These are phyloP conservation scores for Dendrocalamus sinicus DNA, from an alignment of 176 grass and related monocot species.

Conservation along the genomic window DNA sequence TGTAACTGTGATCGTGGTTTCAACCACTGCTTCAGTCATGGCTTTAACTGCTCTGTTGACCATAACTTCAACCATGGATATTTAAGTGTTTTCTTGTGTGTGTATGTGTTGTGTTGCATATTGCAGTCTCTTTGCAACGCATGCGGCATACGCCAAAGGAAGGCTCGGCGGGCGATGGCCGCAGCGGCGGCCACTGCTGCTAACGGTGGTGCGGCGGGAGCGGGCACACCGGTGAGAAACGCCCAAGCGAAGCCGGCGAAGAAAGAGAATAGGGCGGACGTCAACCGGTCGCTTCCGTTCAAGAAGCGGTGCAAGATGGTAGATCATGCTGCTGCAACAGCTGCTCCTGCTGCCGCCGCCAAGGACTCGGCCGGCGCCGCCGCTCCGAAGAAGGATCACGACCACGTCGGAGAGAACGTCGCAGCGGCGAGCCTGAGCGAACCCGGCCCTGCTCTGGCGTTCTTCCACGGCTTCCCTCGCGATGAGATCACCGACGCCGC, in stretches of 20 bases:
- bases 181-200: constrained; percentile 15
- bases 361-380: neutral
- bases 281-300: constrained; percentile 79
- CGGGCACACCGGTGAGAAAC: neutral
- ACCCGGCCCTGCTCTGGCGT: neutral
- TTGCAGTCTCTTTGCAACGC: constrained; percentile 98
- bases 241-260: constrained; percentile 47
- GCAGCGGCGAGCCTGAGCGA: constrained; percentile 33
- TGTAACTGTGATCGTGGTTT: too few species aligned
- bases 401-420: constrained; percentile 18
- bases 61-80: too few species aligned
- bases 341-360: neutral
- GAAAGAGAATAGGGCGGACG: constrained; percentile 64
- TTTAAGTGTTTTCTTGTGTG: constrained; percentile 18
- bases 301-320: constrained; percentile 94
- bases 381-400: constrained; percentile 38
- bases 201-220: constrained; percentile 14
- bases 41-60: too few species aligned
- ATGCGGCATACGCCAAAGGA: constrained; percentile 96
- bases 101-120: constrained; percentile 9
- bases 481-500: constrained; percentile 89
- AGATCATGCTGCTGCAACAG: constrained; percentile 14
- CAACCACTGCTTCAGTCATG: too few species aligned
- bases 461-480: constrained; percentile 36
- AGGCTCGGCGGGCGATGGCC: constrained; percentile 78